Conservation (phyloP, 2,329 filamentous ascomycete genomes). For the Metarhizium sp. region DNA sequence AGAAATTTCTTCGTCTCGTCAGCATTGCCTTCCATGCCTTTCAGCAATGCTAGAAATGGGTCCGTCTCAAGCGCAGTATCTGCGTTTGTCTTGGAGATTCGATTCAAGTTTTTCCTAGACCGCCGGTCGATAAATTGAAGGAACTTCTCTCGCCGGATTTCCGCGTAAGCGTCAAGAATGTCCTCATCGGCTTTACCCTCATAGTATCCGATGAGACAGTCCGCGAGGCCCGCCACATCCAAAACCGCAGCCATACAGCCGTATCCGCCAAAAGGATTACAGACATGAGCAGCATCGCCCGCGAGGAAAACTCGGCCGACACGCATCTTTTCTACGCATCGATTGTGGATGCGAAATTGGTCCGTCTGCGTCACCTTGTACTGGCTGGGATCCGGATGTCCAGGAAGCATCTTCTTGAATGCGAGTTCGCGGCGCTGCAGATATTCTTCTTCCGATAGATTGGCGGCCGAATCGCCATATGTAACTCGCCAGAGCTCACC, state of each 20-base stretch:
- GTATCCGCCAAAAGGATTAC: slow-evolving; percentile 42
- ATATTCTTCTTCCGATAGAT: slow-evolving; percentile 30
- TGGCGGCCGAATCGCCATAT: slow-evolving; percentile 37
- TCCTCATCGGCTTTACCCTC: slow-evolving; percentile 24
- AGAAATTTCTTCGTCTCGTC: slow-evolving; percentile 6
- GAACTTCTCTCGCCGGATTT: slow-evolving; percentile 26
- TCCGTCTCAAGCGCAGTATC: slow-evolving; percentile 2
- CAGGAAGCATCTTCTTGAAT: slow-evolving; percentile 38
- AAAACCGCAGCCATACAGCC: slow-evolving; percentile 38
- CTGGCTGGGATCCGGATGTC: slow-evolving; percentile 36
- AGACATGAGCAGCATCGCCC: slow-evolving; percentile 43
- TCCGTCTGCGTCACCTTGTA: slow-evolving; percentile 30
- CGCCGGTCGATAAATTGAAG: slow-evolving; percentile 6
- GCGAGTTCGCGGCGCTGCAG: slow-evolving; percentile 5
- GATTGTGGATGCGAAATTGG: slow-evolving; percentile 41
- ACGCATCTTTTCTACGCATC: slow-evolving; percentile 36
- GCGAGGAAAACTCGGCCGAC: slow-evolving; percentile 38
- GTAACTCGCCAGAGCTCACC: slow-evolving; percentile 40
- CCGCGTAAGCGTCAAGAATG: slow-evolving; percentile 31
- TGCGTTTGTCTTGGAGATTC: slow-evolving; percentile 1
- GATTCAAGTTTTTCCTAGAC: slow-evolving; percentile 6
- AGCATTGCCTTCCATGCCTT: slow-evolving; percentile 5
- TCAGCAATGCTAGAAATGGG: slow-evolving; percentile 6
- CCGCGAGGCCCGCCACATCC: slow-evolving; percentile 37
- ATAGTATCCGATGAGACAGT: slow-evolving; percentile 33